Evolutionary conservation across 306 rosid species (phyloP).

Genomic region (Castanea crenata): DNA sequence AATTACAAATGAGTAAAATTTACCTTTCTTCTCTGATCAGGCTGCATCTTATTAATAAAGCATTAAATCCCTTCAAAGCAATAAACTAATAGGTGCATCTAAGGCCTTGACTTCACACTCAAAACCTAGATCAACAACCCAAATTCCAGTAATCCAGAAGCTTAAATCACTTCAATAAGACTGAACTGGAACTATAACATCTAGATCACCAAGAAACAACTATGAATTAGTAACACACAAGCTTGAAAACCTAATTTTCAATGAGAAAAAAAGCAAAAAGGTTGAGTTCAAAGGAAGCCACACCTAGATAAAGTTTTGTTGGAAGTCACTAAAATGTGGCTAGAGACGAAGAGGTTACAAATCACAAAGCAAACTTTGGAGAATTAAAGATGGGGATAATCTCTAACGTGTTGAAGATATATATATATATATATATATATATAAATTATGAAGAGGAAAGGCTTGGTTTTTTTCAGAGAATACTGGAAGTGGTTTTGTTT

Average conservation of each 20-base stretch:
- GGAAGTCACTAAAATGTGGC: too few species aligned
- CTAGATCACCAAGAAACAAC: slow-evolving; percentile 30
- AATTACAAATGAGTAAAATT: slow-evolving; percentile 17
- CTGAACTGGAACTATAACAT: slow-evolving; percentile 18
- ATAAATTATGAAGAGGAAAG: background rate
- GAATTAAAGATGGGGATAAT: slow-evolving; percentile 51
- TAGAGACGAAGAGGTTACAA: too few species aligned
- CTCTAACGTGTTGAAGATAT: slow-evolving; percentile 31
- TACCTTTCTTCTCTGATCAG: slow-evolving; percentile 95
- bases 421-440: too few species aligned
- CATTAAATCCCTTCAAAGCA: slow-evolving; percentile 39
- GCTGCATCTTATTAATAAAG: slow-evolving; percentile 61
- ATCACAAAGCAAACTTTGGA: slow-evolving; percentile 40
- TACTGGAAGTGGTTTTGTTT: slow-evolving; percentile 25
- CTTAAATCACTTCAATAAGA: slow-evolving; percentile 27
- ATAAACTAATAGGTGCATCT: slow-evolving; percentile 37
- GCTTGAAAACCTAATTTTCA: slow-evolving; percentile 12
- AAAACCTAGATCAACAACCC: slow-evolving; percentile 43
- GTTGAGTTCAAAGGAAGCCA: too few species aligned
- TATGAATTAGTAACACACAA: slow-evolving; percentile 25
- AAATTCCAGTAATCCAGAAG: slow-evolving; percentile 38
- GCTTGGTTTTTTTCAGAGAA: slow-evolving; percentile 15
- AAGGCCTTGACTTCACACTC: slow-evolving; percentile 35
- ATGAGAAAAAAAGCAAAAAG: background rate
- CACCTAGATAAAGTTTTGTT: too few species aligned